These are phyloP conservation scores for Rheum nobile DNA, from an alignment of 148 eudicot species.

Conservation along the genomic window DNA sequence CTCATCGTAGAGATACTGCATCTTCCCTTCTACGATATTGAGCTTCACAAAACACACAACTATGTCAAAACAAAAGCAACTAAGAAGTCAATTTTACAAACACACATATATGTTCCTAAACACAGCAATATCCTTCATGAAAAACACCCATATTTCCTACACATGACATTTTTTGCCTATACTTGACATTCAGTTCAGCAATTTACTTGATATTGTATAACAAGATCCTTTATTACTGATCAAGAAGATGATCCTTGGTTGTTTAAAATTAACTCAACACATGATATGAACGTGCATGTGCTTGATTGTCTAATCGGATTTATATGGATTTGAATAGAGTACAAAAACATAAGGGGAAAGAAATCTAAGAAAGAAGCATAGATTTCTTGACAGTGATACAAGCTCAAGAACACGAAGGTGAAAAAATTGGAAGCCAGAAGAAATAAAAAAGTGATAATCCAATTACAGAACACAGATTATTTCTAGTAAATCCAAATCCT, in stretches of 20 bases:
- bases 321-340: no score
- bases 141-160: not conserved
- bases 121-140: not conserved
- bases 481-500: not conserved
- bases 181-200: not conserved
- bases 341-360: no score
- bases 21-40: slow-evolving; percentile 96
- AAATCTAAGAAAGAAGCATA: not conserved
- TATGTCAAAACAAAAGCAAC: not conserved
- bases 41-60: slow-evolving; percentile 33
- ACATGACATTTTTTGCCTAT: not conserved
- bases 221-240: not conserved
- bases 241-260: not conserved
- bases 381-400: not conserved
- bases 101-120: not conserved
- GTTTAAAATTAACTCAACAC: not conserved
- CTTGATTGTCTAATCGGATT: not conserved
- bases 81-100: not conserved
- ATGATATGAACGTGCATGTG: not conserved
- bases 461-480: not conserved
- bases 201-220: not conserved
- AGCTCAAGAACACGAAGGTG: not conserved
- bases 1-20: slow-evolving; percentile 95
- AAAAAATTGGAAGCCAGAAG: not conserved
- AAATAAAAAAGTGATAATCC: not conserved